Conservation (phyloP, 495 filamentous ascomycete genomes). For the Barbatosphaeria neglecta region DNA sequence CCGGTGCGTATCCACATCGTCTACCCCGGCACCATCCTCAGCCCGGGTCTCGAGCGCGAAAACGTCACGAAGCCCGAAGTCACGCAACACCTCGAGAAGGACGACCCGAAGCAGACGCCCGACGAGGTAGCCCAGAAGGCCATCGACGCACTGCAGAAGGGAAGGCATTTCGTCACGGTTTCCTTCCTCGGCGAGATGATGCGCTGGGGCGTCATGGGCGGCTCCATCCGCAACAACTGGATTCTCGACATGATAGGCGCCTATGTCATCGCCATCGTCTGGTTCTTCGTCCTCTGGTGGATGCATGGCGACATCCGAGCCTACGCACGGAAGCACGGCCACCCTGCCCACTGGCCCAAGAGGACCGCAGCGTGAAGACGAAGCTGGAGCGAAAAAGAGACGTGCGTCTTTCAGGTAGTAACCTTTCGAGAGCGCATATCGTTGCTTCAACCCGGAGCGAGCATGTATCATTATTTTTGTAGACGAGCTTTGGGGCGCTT, state of each 20-base stretch:
- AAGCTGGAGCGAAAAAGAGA: neutral
- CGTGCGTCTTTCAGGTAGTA: too few species aligned
- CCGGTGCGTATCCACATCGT: conserved; percentile 69
- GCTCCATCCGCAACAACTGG: conserved; percentile 45
- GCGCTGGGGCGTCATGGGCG: conserved; percentile 47
- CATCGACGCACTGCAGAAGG: conserved; percentile 66
- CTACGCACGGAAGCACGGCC: conserved; percentile 48
- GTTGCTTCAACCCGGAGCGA: too few species aligned
- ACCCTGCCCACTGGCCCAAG: conserved; percentile 26
- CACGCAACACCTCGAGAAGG: conserved; percentile 70
- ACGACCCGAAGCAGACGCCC: conserved; percentile 66
- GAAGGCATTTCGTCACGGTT: conserved; percentile 65
- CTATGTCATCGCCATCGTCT: conserved; percentile 44
- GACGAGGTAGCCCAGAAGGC: conserved; percentile 60
- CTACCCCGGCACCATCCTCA: conserved; percentile 72
- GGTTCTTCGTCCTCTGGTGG: conserved; percentile 47
- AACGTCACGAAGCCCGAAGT: conserved; percentile 70
- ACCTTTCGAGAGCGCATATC: too few species aligned
- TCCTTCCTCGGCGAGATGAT: conserved; percentile 57
- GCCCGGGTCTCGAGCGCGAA: conserved; percentile 66
- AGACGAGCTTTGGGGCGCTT: too few species aligned
- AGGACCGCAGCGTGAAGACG: conserved; percentile 6
- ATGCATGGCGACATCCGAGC: conserved; percentile 48
- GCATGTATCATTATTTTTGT: too few species aligned
- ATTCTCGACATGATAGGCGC: conserved; percentile 49